Evolutionary conservation across 495 filamentous ascomycete genomes (phyloP).

Genomic region (Penicillium dipodomyicola): DNA sequence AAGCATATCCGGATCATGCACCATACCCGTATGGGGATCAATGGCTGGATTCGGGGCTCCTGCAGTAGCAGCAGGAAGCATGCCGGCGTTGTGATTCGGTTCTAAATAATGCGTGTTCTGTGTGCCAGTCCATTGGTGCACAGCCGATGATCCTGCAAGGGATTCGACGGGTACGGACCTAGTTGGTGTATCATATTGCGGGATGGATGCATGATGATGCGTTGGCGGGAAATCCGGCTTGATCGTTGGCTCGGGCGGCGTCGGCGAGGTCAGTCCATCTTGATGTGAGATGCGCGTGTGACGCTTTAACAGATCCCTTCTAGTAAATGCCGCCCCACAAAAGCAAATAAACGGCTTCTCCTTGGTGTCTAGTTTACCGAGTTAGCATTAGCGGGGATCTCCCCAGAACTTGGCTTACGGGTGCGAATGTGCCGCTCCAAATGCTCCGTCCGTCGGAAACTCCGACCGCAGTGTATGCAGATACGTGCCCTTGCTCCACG

Average conservation of each 20-base stretch:
- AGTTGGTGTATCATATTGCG: slow-evolving; percentile 27
- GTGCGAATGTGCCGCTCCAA: slow-evolving; percentile 55
- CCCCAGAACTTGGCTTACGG: slow-evolving; percentile 43
- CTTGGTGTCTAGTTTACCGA: slow-evolving; percentile 43
- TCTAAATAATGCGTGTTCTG: slow-evolving; percentile 30
- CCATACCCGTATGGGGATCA: slow-evolving; percentile 23
- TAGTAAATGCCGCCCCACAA: slow-evolving; percentile 54
- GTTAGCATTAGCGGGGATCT: slow-evolving; percentile 21
- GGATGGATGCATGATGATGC: slow-evolving; percentile 20
- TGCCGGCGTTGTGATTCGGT: slow-evolving; percentile 20
- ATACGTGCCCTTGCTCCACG: slow-evolving; percentile 40
- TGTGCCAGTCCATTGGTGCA: slow-evolving; percentile 35
- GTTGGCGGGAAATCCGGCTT: slow-evolving; percentile 19
- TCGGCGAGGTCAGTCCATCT: slow-evolving; percentile 34
- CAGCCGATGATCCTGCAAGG: slow-evolving; percentile 26
- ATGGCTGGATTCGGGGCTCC: slow-evolving; percentile 14
- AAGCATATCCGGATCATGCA: slow-evolving; percentile 41
- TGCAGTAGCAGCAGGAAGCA: slow-evolving; percentile 20
- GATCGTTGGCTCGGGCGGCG: slow-evolving; percentile 25
- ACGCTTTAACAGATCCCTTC: slow-evolving; percentile 53
- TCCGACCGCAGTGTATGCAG: slow-evolving; percentile 42
- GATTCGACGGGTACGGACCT: slow-evolving; percentile 24
- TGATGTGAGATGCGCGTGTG: slow-evolving; percentile 48
- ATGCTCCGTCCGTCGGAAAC: slow-evolving; percentile 48
- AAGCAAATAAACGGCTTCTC: slow-evolving; percentile 55